Evolutionary conservation across 257 asterid genomes (phyloP), one percentile per base, ranked within the genome.

Genomic region (Solanum commersonii): DNA sequence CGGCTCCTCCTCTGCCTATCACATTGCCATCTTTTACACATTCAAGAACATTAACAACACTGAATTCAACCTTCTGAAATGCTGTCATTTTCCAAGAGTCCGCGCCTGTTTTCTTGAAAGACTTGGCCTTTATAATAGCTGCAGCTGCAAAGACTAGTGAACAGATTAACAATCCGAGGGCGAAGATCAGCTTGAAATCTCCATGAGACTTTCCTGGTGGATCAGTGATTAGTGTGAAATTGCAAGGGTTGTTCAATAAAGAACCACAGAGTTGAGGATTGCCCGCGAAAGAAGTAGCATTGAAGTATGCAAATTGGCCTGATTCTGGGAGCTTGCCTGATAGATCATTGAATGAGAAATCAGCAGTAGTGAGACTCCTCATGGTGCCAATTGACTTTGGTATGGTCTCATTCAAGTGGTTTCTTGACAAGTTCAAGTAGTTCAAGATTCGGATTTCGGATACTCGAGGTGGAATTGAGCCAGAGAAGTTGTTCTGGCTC

Each of bases 1-100:
- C 99, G 0, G 96, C 98, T 23, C 99, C 99, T 46, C 99, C 99
- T 59, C 96, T 82, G 68, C 99, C 99, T n/a, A 97, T 94, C 84
- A 95, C 96, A 14, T 96, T 97, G 8, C 99, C 98, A 7, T 97
- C 99, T 87, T 96, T 96, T 22, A 95, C 94, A 71, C 98, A 95
- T 87, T 97, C 99, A 31, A 94, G 92, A 68, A 97, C 93, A 18
- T 97, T 98, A 0, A 94, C 86, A 8, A 94, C 97, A 1, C 94
- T 70, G 93, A 97, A 97, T 5, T 94, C 97, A 65, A 96, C 90
- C 90, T 94, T 95, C 76, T 92, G 98, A 89, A 97, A 97, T n/a
- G 96, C 90, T 4, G 98, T 97, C 98, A 96, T 95, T 59, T 92
- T 95, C 98, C 98, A 97, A 3, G 98, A 88, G 7, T 86, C 85